Evolutionary conservation across 2,329 filamentous ascomycete genomes (phyloP), one percentile per base, ranked within the genome.

Genomic region (Metarhizium sp.): DNA sequence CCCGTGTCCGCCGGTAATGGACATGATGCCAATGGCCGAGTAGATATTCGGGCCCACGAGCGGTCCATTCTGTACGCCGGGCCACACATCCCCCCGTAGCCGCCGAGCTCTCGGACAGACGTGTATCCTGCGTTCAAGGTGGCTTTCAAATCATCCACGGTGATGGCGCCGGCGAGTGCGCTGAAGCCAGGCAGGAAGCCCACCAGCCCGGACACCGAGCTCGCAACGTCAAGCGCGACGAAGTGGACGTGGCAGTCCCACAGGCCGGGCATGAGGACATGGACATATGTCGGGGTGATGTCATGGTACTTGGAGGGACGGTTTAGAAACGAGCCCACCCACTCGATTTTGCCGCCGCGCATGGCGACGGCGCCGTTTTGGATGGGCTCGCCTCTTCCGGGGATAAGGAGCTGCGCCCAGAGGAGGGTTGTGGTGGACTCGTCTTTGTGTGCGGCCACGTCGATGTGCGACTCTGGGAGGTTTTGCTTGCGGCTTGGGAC

Each of bases 241-340:
- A 75, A 77, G 61, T 80, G 78, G 0, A 72, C 69, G 61, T 80
- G 78, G 58, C 71, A 75, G 56, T 81, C 78, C 77, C 77, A 80
- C 25, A 81, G 69, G 2, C 78, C 78, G 0, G 78, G 77, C 66
- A 80, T 74, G 8, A 78, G 61, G 10, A 75, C 70, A 0, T 71
- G 69, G 14, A 78, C 73, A 61, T 71, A 72, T 8, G 63, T 61
- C 2, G 57, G 49, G 0, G 67, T 67, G 4, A 73, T 45, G 14
- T 61, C 50, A 42, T 60, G 51, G 29, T 65, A 59, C 2, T 64
- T 40, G 50, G 48, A 25, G 2, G 59, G 58, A 1, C 55, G 50
- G 18, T 55, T 36, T 29, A 25, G 11, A 46, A 55, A 57, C 16
- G 54, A 40, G 16, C 72, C 71, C 45, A 73, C 63, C 71, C 71